Evolutionary conservation across 768 basidiomycete genomes (phyloP), one percentile per base, ranked within the genome.

Genomic region (Tulasnella sp.): DNA sequence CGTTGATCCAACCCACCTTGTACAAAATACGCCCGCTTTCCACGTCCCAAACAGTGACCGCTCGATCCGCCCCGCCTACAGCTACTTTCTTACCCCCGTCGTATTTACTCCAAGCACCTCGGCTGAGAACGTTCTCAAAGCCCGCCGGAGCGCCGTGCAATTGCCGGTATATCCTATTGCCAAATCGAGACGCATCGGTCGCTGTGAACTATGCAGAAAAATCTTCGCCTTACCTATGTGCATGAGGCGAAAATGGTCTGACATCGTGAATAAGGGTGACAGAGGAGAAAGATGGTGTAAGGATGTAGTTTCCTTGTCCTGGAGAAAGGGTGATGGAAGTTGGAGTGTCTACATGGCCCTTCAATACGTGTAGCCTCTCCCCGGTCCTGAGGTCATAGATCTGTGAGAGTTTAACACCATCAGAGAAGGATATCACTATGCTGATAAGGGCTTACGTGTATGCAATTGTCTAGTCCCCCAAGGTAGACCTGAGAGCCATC

Each of bases 401-500:
- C 94, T 96, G 80, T 51, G 5, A 42, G 11, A 51, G 78, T 26
- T 75, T 57, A 74, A 79, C 79, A 15, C n/a, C 18, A n/a, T 73
- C 5, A 23, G 16, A 72, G 70, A 51, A 78, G 37, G 74, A 78
- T 57, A 20, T 6, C 16, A 44, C 9, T 75, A 51, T 67, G 42
- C 72, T 44, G 77, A 51, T 29, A 29, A 73, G 46, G 72, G 48
- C 92, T 80, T 82, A 97, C 96, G 83, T 98, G 96, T 79, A 99
- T 92, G 83, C 95, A 95, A 81, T 99, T 99, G 85, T 99, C 97
- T 82, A 99, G 84, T 18, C 93, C 95, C 5, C 92, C 96, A n/a
- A 94, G 89, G 81, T 94, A 99, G 44, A 98, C 88, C 78, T 90
- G 92, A 78, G 92, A 88, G 1, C 95, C 98, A 82, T 99, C 98